Percentiles rank a stretch among this genome's conserved stretches.
Conservation (phyloP, 768 basidiomycete genomes). For the Gelatoporia subvermispora region DNA sequence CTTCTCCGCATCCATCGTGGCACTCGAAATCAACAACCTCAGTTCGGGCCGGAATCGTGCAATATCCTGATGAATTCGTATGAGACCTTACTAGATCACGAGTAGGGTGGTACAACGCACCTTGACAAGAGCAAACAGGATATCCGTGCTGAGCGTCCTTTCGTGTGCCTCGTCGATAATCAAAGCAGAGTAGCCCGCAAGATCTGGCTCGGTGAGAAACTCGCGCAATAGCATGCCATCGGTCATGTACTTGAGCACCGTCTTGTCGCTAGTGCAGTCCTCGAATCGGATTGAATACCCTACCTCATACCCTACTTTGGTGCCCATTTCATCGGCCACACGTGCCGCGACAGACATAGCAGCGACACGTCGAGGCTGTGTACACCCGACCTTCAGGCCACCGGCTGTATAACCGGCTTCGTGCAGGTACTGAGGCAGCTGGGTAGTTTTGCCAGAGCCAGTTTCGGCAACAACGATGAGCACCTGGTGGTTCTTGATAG, state of each 20-base stretch:
- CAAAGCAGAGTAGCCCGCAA: conserved; percentile 90
- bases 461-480: conserved; percentile 98
- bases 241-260: conserved; percentile 98
- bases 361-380: conserved; percentile 96
- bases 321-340: conserved; percentile 98
- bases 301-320: conserved; percentile 94
- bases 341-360: conserved; percentile 99
- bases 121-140: conserved; percentile 97
- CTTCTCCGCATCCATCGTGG: conserved; percentile 96
- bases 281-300: conserved; percentile 99
- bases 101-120: conserved; percentile 44
- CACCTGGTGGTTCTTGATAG: conserved; percentile 88
- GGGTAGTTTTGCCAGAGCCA: conserved; percentile 98
- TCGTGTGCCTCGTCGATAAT: conserved; percentile 99
- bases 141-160: conserved; percentile 95
- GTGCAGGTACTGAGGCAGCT: conserved; percentile 95
- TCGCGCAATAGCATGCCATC: conserved; percentile 98
- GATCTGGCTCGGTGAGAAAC: conserved; percentile 94
- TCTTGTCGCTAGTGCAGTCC: conserved; percentile 99
- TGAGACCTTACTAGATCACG: conserved; percentile 16
- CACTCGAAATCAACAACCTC: conserved; percentile 88
- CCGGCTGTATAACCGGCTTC: conserved; percentile 91
- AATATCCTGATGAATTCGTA: conserved; percentile 63
- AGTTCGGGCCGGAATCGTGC: conserved; percentile 94
- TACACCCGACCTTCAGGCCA: conserved; percentile 91